Base-by-base conservation (phyloP, 768 basidiomycete genomes). In the Cyclocybe cylindracea region DNA sequence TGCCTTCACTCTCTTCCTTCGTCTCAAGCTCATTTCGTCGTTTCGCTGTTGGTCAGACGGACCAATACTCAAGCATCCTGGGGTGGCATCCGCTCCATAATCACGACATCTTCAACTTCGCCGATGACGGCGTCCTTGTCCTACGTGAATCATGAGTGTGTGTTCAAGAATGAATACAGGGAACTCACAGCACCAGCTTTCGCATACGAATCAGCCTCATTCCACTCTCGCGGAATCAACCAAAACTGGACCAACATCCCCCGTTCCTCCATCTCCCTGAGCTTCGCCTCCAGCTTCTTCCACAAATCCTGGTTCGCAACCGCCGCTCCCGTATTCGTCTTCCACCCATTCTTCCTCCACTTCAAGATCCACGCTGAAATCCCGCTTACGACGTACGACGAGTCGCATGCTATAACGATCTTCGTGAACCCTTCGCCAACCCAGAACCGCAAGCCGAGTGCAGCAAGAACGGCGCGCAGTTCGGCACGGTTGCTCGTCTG, bases 401-500 rank as follows among this genome's bases (percentile, higher is more conserved):
- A 46, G 37, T 56, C 55, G 10, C 18, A 34, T 2, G 55, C 55
- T 2, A 56, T 47, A 14, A 55, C 50, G 16, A 55, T 14, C 11
- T 34, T 38, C 6, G 39, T 29, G 7, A 55, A 45, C 6, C 50
- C 50, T 51, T 55, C 54, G 10, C 50, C 43, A 18, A 10, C 32
- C 54, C 54, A 55, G 13, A 14, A 4, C 2, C 39, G 38, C 33
- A 41, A 39, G 5, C 34, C 39, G 33, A 55, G 50, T 10, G 45
- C 37, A 44, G 40, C 50, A 7, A 51, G 37, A 13, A 38, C 54
- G 18, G 35, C 29, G 4, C 39, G 33, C 0, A 55, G 29, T 41
- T 55, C 54, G 5, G 54, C 54, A 2, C 54, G 50, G 40, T 55
- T 56, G 39, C 34, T 55, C 1, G 50, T 51, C 14, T 55, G 53